Conservation (phyloP, 768 basidiomycete species). For the Piloderma croceum region DNA sequence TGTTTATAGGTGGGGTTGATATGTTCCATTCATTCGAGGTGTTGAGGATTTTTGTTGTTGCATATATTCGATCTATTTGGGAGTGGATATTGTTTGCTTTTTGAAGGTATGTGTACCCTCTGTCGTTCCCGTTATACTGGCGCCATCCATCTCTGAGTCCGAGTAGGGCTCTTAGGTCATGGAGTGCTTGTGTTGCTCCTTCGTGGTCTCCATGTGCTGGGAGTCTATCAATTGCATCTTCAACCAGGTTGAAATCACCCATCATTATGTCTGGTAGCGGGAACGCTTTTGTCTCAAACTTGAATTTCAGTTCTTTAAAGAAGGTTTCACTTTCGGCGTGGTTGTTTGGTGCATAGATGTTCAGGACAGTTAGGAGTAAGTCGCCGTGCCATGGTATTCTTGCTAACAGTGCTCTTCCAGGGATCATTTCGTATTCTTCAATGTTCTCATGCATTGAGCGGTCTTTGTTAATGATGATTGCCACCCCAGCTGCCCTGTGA, state of each 20-base stretch:
- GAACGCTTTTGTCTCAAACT: conserved; percentile 4
- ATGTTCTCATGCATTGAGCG: conserved; percentile 13
- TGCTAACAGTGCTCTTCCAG: conserved; percentile 22
- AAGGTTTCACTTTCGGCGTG: conserved; percentile 22
- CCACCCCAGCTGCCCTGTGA: conserved; percentile 25
- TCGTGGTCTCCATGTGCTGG: conserved; percentile 20
- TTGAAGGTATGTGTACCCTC: conserved; percentile 24
- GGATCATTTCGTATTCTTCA: conserved; percentile 12
- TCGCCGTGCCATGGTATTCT: conserved; percentile 15
- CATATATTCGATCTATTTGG: conserved; percentile 34
- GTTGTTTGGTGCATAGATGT: conserved; percentile 33
- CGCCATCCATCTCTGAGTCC: conserved; percentile 30
- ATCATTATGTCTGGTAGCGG: conserved; percentile 28
- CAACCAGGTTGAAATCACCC: conserved; percentile 39
- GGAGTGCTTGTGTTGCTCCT: conserved; percentile 10
- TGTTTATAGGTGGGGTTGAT: conserved; percentile 9
- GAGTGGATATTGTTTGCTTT: conserved; percentile 16
- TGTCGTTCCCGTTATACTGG: conserved; percentile 12
- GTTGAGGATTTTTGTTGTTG: conserved; percentile 8
- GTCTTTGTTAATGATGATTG: conserved; percentile 30
- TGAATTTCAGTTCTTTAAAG: conserved; percentile 19
- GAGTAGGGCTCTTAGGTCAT: conserved; percentile 14
- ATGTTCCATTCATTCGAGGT: conserved; percentile 24
- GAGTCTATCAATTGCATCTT: conserved; percentile 32
- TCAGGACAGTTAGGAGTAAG: conserved; percentile 21